These are phyloP conservation scores for Zanthoxylum bungeanum DNA, from an alignment of 345 rosid genomes.

Conservation along the genomic window DNA sequence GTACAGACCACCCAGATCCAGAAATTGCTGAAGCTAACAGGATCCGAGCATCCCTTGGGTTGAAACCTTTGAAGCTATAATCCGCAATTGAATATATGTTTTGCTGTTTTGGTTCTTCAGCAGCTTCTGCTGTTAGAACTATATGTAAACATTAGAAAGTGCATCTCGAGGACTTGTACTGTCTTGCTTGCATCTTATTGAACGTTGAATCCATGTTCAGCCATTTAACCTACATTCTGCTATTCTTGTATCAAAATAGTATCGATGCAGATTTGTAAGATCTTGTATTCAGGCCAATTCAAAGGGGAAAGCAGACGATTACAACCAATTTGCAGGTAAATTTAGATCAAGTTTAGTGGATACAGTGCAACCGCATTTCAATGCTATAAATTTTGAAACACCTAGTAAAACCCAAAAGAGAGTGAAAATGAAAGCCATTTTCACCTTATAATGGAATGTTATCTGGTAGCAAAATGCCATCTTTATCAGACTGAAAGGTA, in stretches of 20 bases:
- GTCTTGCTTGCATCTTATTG: background rate
- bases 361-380: background rate
- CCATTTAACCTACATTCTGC: background rate
- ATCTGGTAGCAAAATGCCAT: too few relatives aligned
- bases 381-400: background rate
- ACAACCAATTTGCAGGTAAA: background rate
- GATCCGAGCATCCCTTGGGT: slow-evolving; percentile 68
- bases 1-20: slow-evolving; percentile 83
- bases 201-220: background rate
- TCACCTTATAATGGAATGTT: too few relatives aligned
- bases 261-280: background rate
- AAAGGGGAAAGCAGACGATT: background rate
- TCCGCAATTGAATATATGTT: background rate
- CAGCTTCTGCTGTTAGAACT: background rate
- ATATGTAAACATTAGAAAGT: background rate
- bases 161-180: background rate
- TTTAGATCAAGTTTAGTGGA: background rate
- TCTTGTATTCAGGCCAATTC: background rate
- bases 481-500: too few relatives aligned
- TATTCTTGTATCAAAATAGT: background rate
- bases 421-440: too few relatives aligned
- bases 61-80: slow-evolving; percentile 58
- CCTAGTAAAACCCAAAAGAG: background rate
- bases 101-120: background rate
- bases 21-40: slow-evolving; percentile 91